Conservation (phyloP, 345 rosid genomes). For the Carallia brachiata region DNA sequence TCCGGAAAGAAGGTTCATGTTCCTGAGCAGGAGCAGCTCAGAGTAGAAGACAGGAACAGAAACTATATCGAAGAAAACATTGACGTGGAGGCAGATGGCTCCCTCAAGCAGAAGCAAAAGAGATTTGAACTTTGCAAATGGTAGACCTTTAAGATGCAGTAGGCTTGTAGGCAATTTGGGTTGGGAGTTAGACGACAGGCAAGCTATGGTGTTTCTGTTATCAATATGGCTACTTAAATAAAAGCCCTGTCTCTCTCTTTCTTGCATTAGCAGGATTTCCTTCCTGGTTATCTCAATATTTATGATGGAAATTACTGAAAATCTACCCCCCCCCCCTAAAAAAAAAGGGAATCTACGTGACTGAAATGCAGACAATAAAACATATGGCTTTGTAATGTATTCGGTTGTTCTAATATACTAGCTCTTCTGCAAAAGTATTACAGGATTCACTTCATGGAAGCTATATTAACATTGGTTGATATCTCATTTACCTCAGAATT, state of each 20-base stretch:
- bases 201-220: not conserved
- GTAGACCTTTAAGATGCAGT: conserved; percentile 36
- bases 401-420: too few relatives aligned
- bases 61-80: conserved; percentile 9
- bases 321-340: too few relatives aligned
- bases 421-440: too few relatives aligned
- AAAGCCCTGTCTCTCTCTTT: conserved; percentile 14
- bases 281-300: not conserved
- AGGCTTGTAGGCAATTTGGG: conserved; percentile 5
- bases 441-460: too few relatives aligned
- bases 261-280: not conserved
- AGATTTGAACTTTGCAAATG: conserved; percentile 42
- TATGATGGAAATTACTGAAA: too few relatives aligned
- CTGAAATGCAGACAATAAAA: too few relatives aligned
- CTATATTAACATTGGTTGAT: too few relatives aligned
- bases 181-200: not conserved
- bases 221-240: conserved; percentile 18
- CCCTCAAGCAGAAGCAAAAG: conserved; percentile 36
- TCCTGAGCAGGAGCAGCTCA: conserved; percentile 23
- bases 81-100: conserved; percentile 29
- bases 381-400: too few relatives aligned
- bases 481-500: too few relatives aligned
- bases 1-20: conserved; percentile 41
- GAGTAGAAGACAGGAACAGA: not conserved
- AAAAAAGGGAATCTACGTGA: too few relatives aligned